Evolutionary conservation across 2,329 filamentous ascomycete species (phyloP).

Genomic region (Didymella pinodella): DNA sequence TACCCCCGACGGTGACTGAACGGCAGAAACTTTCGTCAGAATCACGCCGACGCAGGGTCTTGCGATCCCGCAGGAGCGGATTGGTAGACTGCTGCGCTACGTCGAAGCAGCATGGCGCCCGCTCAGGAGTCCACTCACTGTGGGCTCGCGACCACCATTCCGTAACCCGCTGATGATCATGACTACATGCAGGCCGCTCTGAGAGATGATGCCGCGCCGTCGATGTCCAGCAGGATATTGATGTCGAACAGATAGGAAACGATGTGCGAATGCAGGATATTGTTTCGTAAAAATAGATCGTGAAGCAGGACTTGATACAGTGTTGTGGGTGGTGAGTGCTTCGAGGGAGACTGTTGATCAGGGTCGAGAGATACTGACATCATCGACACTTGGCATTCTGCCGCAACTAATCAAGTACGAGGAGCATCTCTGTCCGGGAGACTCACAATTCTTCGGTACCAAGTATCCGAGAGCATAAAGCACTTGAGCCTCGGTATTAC

Average conservation of each 20-base stretch:
- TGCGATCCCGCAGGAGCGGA: slow-evolving; percentile 26
- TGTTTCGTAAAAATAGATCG: slow-evolving; percentile 30
- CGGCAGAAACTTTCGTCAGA: slow-evolving; percentile 34
- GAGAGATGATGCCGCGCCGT: slow-evolving; percentile 26
- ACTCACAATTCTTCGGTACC: neutral
- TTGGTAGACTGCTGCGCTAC: slow-evolving; percentile 31
- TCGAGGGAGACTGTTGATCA: slow-evolving; percentile 17
- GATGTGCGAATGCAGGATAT: slow-evolving; percentile 24
- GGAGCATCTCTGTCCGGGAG: slow-evolving; percentile 1
- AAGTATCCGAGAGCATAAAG: neutral
- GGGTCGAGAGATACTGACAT: slow-evolving; percentile 37
- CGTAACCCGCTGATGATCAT: slow-evolving; percentile 33
- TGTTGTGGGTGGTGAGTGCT: slow-evolving; percentile 8
- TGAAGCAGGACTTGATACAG: slow-evolving; percentile 29
- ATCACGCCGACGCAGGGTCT: slow-evolving; percentile 40
- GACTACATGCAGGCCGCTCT: slow-evolving; percentile 27
- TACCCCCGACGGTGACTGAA: slow-evolving; percentile 27
- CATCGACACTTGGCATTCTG: slow-evolving; percentile 16
- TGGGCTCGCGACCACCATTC: slow-evolving; percentile 25
- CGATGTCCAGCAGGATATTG: slow-evolving; percentile 24
- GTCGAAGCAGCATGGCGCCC: slow-evolving; percentile 22
- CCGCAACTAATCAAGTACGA: slow-evolving; percentile 6
- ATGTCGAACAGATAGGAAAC: slow-evolving; percentile 22
- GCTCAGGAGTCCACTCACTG: slow-evolving; percentile 20
- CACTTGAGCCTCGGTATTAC: slow-evolving; percentile 6